phyloP scores from a whole-genome alignment of 2,329 filamentous ascomycete species.

The Escovopsis sp. region DNA sequence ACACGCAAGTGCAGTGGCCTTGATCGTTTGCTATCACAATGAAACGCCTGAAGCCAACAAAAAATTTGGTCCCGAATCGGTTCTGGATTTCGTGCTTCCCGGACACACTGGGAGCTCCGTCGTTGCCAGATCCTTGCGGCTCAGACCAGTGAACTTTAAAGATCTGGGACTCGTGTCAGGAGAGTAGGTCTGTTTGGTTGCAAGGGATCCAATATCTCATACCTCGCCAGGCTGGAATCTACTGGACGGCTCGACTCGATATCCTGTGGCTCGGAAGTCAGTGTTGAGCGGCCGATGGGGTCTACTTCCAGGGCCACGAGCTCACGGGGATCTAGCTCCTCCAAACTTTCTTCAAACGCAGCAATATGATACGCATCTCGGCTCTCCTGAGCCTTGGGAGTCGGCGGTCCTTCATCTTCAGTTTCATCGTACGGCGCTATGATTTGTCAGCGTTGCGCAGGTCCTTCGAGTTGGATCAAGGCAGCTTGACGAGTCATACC shows the following conservation, averaged over 20 bases:
- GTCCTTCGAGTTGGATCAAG: neutral
- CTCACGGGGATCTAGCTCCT: constrained; percentile 24
- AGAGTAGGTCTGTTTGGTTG: neutral
- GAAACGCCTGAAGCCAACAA: constrained; percentile 37
- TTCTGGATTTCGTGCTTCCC: constrained; percentile 20
- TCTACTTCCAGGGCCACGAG: neutral
- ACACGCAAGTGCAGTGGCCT: constrained; percentile 43
- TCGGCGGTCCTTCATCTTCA: constrained; percentile 13
- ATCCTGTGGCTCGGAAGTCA: constrained; percentile 17
- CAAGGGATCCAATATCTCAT: constrained; percentile 3
- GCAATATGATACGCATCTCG: constrained; percentile 5
- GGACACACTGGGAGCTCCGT: constrained; percentile 17
- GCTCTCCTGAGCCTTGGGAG: constrained; percentile 7
- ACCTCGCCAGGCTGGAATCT: constrained; percentile 29
- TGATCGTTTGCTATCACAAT: constrained; percentile 36
- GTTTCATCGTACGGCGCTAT: constrained; percentile 11
- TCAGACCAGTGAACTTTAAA: constrained; percentile 43
- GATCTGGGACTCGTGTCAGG: constrained; percentile 21
- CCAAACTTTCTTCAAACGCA: constrained; percentile 5
- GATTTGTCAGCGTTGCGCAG: neutral
- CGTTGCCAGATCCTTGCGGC: constrained; percentile 26
- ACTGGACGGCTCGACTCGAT: constrained; percentile 22
- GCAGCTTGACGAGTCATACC: constrained; percentile 5
- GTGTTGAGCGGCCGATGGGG: neutral
- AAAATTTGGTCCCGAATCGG: constrained; percentile 24